Evolutionary conservation across 1,139 yeast species (phyloP).

Genomic region (Suhomyces maxii): DNA sequence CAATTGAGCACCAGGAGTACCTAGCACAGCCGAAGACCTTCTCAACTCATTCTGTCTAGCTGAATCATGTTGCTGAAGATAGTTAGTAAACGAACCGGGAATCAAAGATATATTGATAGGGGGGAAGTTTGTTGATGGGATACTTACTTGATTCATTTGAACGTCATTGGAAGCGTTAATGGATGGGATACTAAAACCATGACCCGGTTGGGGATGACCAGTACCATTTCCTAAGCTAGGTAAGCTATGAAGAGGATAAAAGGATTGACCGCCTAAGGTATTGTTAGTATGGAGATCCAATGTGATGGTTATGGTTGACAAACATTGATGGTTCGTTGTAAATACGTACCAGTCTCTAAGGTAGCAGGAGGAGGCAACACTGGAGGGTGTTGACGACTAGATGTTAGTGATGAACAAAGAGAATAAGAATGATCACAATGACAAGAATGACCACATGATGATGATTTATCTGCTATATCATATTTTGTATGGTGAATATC

Average conservation of each 20-base stretch:
- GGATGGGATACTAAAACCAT: conserved; percentile 48
- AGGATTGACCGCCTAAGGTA: conserved; percentile 45
- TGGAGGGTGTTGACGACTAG: conserved; percentile 48
- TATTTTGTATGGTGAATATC: too few relatives aligned
- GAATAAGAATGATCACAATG: neutral
- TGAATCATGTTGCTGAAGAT: conserved; percentile 20
- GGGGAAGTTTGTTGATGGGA: neutral
- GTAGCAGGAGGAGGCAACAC: conserved; percentile 59
- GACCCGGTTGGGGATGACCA: conserved; percentile 39
- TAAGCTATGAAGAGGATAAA: conserved; percentile 52
- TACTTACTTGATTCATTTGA: conserved; percentile 31
- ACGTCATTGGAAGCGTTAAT: conserved; percentile 36
- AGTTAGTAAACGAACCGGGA: neutral
- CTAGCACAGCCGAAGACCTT: conserved; percentile 26
- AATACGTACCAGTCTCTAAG: conserved; percentile 47
- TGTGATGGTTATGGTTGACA: neutral
- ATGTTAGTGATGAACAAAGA: conserved; percentile 26
- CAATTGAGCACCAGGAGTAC: conserved; percentile 21
- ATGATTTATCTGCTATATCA: too few relatives aligned
- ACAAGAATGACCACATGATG: neutral
- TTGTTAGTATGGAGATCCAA: conserved; percentile 13
- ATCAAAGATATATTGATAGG: too few relatives aligned
- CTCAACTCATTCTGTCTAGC: conserved; percentile 28
- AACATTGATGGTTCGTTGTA: neutral
- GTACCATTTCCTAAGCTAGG: conserved; percentile 51